Percentiles rank a stretch among this genome's conserved stretches.
Conservation (phyloP, 1,284 basidiomycete species). For the Moesziomyces aphidis region DNA sequence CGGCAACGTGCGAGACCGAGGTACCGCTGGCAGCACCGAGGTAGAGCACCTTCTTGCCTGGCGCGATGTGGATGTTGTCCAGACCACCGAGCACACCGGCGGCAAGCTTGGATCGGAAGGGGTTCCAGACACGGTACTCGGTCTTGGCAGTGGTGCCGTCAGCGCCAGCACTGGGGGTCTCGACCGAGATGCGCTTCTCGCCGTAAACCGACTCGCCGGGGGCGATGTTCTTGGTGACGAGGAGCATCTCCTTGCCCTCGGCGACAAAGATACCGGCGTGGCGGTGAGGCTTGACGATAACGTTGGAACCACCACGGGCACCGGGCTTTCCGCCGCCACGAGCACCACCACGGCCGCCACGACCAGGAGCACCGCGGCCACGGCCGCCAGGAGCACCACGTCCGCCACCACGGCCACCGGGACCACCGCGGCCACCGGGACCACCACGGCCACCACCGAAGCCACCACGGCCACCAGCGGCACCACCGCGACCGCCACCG, state of each 20-base stretch:
- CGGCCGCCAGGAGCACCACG: too few relatives aligned
- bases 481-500: constrained; percentile 53
- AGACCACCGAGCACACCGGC: constrained; percentile 96
- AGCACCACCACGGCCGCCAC: constrained; percentile 47
- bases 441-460: constrained; percentile 58
- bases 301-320: constrained; percentile 76
- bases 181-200: constrained; percentile 78
- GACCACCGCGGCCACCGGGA: constrained; percentile 53
- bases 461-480: constrained; percentile 35
- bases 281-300: constrained; percentile 92
- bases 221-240: constrained; percentile 97
- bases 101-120: constrained; percentile 96
- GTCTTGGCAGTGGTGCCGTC: constrained; percentile 81
- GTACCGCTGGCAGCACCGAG: constrained; percentile 96
- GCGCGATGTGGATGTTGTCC: constrained; percentile 91
- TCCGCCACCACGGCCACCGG: constrained; percentile 55
- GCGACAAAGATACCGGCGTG: constrained; percentile 82
- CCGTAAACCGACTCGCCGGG: constrained; percentile 98
- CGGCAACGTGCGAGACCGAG: constrained; percentile 97
- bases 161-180: constrained; percentile 73
- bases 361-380: constrained; percentile 43
- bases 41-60: constrained; percentile 96
- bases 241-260: constrained; percentile 85
- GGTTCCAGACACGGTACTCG: constrained; percentile 99
- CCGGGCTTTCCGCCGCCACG: constrained; percentile 61